These are phyloP conservation scores for Epichloe brachyelytri DNA, from an alignment of 2,329 filamentous ascomycete genomes.

Conservation along the genomic window DNA sequence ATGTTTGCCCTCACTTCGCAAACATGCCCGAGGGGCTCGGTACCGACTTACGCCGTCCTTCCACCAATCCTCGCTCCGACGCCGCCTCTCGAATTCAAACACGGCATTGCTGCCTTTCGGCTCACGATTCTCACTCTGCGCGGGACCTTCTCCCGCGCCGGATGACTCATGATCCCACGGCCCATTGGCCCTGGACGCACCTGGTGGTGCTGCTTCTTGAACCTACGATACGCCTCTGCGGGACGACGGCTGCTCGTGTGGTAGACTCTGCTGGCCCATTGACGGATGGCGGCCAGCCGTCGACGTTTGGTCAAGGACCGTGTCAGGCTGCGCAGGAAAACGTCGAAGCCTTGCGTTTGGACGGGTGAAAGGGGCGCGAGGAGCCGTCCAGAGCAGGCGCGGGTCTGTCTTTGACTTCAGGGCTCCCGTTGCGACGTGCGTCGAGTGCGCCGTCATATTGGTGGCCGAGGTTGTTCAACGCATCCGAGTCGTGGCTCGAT, in stretches of 20 bases:
- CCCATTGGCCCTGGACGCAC: neutral
- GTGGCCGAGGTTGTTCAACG: slow-evolving; percentile 5
- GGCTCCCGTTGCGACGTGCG: slow-evolving; percentile 7
- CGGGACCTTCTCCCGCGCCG: neutral
- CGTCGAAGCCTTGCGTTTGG: slow-evolving; percentile 20
- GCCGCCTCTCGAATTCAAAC: slow-evolving; percentile 14
- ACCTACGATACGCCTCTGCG: slow-evolving; percentile 13
- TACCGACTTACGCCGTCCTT: slow-evolving; percentile 21
- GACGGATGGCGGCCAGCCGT: slow-evolving; percentile 15
- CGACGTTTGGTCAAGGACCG: slow-evolving; percentile 15
- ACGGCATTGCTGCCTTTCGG: slow-evolving; percentile 12
- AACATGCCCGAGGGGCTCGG: slow-evolving; percentile 8
- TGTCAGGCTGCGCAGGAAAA: slow-evolving; percentile 18
- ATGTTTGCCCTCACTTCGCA: neutral
- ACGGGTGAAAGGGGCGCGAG: neutral
- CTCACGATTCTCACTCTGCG: slow-evolving; percentile 13
- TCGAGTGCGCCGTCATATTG: slow-evolving; percentile 16
- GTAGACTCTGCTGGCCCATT: slow-evolving; percentile 17
- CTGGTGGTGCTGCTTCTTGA: slow-evolving; percentile 14
- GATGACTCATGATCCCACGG: neutral
- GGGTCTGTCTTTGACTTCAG: slow-evolving; percentile 1
- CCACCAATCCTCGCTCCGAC: slow-evolving; percentile 22
- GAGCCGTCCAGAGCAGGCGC: slow-evolving; percentile 4
- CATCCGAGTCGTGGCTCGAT: slow-evolving; percentile 1
- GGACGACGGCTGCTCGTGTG: slow-evolving; percentile 14